Conservation (phyloP, 441 rosid species). For the Adansonia rubrostipa region DNA sequence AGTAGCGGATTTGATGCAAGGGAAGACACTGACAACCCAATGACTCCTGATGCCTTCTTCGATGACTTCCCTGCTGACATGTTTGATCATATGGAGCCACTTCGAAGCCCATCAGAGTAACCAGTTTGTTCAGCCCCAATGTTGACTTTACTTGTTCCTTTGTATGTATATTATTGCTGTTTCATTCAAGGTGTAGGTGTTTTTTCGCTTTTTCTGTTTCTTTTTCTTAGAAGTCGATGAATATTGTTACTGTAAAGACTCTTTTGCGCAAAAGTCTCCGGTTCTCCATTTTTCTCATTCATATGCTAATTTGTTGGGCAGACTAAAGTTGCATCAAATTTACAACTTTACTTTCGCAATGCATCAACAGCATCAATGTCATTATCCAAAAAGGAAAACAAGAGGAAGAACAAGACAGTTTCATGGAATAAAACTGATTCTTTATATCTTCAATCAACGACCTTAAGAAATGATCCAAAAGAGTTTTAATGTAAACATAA, state of each 20-base stretch:
- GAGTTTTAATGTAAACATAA: neutral
- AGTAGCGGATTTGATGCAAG: constrained; percentile 31
- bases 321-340: neutral
- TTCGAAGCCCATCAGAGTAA: constrained; percentile 52
- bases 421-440: neutral
- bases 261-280: neutral
- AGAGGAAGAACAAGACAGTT: neutral
- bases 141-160: constrained; percentile 11
- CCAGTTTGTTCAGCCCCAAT: neutral
- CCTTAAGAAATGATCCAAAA: neutral
- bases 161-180: neutral
- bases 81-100: constrained; percentile 67
- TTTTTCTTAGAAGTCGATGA: neutral
- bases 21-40: constrained; percentile 34
- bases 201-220: neutral
- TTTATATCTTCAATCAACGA: neutral
- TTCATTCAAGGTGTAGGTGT: constrained; percentile 8
- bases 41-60: constrained; percentile 53
- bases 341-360: too few relatives aligned
- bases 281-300: neutral
- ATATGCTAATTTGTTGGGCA: neutral
- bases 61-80: constrained; percentile 79
- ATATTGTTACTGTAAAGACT: neutral
- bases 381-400: constrained; percentile 1
- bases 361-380: too few relatives aligned